Base-by-base conservation (phyloP, 768 basidiomycete genomes). In the Phlebiopsis gigantea region DNA sequence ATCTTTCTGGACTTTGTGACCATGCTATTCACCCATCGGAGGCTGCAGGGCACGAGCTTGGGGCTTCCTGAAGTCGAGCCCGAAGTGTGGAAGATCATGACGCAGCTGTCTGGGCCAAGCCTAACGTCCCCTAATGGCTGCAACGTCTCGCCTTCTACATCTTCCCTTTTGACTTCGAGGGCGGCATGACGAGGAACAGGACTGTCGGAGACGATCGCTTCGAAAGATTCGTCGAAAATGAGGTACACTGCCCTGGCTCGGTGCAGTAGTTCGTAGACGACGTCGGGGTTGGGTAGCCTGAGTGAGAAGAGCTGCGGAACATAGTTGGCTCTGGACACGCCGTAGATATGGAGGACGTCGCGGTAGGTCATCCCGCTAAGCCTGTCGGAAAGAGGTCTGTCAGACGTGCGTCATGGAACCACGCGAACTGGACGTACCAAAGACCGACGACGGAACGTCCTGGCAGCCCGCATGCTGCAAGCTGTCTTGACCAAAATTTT, bases 51-150 rank as follows among this genome's bases (percentile, higher is more conserved):
- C 0, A 89, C 84, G 45, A 88, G 80, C 64, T 88, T 88, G 0
- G 87, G 87, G 64, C 80, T 84, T 50, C 87, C 87, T 26, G 85
- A 88, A 14, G 87, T 88, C 44, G 86, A 87, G 9, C 87, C 87
- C 55, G 82, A 83, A 6, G 87, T 88, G 68, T 87, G 87, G 74
- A 87, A 88, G 51, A 87, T 74, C 73, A 88, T 81, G 46, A 75
- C 75, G 21, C 72, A 67, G 55, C 82, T 80, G 57, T 44, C 25
- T 2, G 53, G 41, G 25, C 58, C 57, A 7, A 56, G 56, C 4
- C 47, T 19, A 4, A 60, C 44, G 49, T 85, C 83, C 63, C 25
- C 67, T 51, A 84, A 71, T 26, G 72, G 72, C 17, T 81, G 79
- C 14, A 85, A 65, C 24, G 72, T 63, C 26, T 72, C 69, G 42